Evolutionary conservation across 148 eudicot genomes (phyloP), one percentile per base, ranked within the genome.

Genomic region (Chenopodium album): DNA sequence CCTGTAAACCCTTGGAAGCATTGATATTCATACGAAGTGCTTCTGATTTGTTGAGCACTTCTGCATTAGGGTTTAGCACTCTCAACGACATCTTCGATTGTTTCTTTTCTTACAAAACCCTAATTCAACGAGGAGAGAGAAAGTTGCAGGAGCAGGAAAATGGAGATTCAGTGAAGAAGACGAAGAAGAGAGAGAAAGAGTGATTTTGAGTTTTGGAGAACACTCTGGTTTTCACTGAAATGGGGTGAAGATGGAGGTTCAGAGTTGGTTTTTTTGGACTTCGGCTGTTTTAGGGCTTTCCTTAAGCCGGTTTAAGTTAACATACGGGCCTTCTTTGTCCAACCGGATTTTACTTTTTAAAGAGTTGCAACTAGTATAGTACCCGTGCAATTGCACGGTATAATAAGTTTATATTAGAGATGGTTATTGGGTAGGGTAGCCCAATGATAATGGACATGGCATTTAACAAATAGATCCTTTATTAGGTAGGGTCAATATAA

Each of bases 21-120:
- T 92, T 96, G 87, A 96, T 96, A 84, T 90, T 94, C 97, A 94
- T 96, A 77, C 92, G 97, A 76, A 96, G 98, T 31, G 97, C 99
- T 71, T 93, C 95, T 0, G 97, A 92, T 84, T 96, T 96, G 97
- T 96, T 96, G 23, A 96, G 92, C 41, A 96, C 99, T 68, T 96
- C 99, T 11, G 98, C 99, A 79, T 96, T 96, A 60, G 96, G 99
- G 82, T 96, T 96, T 81, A 96, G 78, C 1, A 90, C 84, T 85
- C 90, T 83, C 2, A 95, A 44, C 59, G 99, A 92, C 99, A 96
- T 96, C 79, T 86, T 85, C 71, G 81, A 71, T 73, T 41, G 41
- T 14, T 37, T 44, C 31, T 26, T 70, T 59, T 9, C 29, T 54
- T 56, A 10, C 16, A 14, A 52, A 10, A 52, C 13, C 56, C 56